These are phyloP conservation scores for Puccinia hordei DNA, from an alignment of 1,284 basidiomycete genomes.

Conservation along the genomic window DNA sequence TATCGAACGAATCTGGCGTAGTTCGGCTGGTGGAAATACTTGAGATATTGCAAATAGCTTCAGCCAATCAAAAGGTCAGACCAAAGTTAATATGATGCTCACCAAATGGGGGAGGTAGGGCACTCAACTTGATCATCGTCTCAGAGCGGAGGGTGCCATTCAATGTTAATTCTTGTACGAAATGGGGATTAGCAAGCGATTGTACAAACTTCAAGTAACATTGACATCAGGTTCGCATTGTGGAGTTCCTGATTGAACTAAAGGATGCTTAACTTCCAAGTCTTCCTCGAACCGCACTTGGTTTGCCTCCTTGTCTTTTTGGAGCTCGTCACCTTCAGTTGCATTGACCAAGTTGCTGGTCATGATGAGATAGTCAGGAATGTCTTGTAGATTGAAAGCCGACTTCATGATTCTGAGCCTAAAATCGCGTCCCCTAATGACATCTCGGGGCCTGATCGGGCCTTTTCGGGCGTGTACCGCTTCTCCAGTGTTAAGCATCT, in stretches of 20 bases:
- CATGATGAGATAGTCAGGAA: no score
- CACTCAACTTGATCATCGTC: conserved; percentile 46
- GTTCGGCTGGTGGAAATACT: conserved; percentile 34
- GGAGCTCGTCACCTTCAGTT: background rate
- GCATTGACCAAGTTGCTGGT: background rate
- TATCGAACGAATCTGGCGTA: conserved; percentile 44
- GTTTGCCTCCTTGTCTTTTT: conserved; percentile 33
- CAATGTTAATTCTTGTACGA: conserved; percentile 47
- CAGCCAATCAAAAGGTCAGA: no score
- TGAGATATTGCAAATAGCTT: conserved; percentile 41
- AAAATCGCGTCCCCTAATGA: no score
- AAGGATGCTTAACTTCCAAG: conserved; percentile 41
- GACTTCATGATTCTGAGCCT: no score
- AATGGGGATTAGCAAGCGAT: conserved; percentile 47
- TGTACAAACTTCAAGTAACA: conserved; percentile 33
- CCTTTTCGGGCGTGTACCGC: no score
- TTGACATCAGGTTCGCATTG: background rate
- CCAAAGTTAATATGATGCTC: background rate
- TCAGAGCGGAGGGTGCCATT: conserved; percentile 43
- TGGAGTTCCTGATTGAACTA: background rate
- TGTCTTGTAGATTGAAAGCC: no score
- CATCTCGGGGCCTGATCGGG: no score
- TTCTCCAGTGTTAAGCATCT: no score
- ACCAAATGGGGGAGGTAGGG: background rate
- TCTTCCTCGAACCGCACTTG: conserved; percentile 48